These are phyloP conservation scores for Mycogone perniciosa DNA, from an alignment of 2,329 filamentous ascomycete species.

Conservation along the genomic window DNA sequence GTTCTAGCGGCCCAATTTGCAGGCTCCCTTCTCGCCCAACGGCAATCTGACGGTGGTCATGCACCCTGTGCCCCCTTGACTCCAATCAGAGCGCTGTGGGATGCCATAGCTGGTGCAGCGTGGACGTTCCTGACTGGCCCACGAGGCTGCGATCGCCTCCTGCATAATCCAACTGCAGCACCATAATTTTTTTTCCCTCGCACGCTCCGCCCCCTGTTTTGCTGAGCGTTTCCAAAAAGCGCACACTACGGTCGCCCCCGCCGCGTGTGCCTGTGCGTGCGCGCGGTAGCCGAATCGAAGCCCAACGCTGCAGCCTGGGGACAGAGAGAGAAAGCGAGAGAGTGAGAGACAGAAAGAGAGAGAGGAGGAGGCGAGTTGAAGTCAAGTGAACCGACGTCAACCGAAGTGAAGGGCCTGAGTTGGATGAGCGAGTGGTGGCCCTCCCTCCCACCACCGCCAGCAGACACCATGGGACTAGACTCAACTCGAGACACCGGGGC, in stretches of 20 bases:
- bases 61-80: slow-evolving; percentile 12
- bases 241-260: too few species aligned
- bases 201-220: neutral
- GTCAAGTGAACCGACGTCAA: neutral
- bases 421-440: neutral
- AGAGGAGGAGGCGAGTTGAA: neutral
- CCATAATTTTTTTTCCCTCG: slow-evolving; percentile 4
- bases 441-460: neutral
- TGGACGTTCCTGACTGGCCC: slow-evolving; percentile 21
- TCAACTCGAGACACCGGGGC: slow-evolving; percentile 25
- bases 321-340: neutral
- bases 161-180: slow-evolving; percentile 14
- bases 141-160: slow-evolving; percentile 13
- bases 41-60: slow-evolving; percentile 12
- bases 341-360: neutral
- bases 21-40: slow-evolving; percentile 2
- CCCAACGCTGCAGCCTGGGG: slow-evolving; percentile 3
- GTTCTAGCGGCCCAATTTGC: slow-evolving; percentile 13
- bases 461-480: slow-evolving; percentile 24
- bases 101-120: slow-evolving; percentile 18
- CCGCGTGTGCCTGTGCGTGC: neutral
- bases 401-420: neutral
- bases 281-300: slow-evolving; percentile 6
- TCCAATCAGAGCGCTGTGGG: slow-evolving; percentile 16
- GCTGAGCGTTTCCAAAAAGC: neutral